Evolutionary conservation across 129 eudicot species (phyloP).

Genomic region (Tanacetum coccineum): DNA sequence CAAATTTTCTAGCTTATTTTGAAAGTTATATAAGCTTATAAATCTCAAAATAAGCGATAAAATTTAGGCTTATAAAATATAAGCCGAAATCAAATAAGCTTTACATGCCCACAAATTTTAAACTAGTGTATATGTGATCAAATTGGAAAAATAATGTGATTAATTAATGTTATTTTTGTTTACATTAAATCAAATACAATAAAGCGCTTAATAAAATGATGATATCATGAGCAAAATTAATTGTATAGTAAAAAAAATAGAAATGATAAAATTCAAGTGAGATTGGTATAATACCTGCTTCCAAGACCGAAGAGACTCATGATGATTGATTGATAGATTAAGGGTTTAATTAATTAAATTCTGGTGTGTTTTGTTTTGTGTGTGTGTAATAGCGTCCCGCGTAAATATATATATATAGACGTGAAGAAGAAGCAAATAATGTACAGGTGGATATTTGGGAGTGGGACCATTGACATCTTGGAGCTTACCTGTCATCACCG

Average conservation of each 20-base stretch:
- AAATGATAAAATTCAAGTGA: neutral
- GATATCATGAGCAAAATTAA: no score
- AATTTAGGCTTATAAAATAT: no score
- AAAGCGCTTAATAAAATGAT: no score
- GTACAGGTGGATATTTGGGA: conserved; percentile 24
- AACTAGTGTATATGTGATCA: no score
- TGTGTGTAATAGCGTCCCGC: neutral
- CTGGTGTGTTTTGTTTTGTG: neutral
- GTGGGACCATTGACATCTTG: conserved; percentile 29
- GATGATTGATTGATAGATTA: neutral
- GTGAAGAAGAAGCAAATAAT: neutral
- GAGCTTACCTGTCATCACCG: conserved; percentile 43
- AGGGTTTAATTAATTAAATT: neutral
- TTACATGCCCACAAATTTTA: no score
- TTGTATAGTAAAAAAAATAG: neutral
- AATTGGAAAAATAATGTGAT: no score
- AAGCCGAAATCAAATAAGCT: neutral
- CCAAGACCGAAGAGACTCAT: conserved; percentile 77
- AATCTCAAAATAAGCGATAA: no score
- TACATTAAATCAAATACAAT: no score
- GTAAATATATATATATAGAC: conserved; percentile 2
- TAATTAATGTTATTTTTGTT: no score
- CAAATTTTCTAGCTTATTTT: no score
- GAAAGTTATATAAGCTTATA: no score
- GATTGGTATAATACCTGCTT: conserved; percentile 41